Base-by-base conservation (phyloP, 129 eudicot genomes). In the Arctium minus region DNA sequence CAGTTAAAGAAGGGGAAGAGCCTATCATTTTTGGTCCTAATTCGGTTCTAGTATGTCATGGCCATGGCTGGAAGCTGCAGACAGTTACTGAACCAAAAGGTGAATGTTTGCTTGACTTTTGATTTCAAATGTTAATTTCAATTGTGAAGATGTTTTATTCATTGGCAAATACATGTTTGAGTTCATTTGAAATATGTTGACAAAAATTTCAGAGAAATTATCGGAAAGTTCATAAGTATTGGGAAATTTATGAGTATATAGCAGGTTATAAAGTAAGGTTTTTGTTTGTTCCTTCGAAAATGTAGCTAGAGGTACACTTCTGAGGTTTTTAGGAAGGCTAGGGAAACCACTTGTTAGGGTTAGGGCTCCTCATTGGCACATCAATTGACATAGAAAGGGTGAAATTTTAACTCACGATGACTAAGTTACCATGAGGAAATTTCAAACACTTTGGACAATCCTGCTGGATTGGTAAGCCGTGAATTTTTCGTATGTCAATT, bases 1-100 rank as follows among this genome's bases (percentile, higher is more conserved):
- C 97, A 0, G 93, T 87, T 80, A 95, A 95, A 86, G 88, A 84
- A 60, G 97, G 89, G 67, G 98, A 89, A 62, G 98, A 90, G 32
- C 91, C 97, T 1, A 82, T 95, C 33, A 90, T 78, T 88, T 95
- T 95, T 68, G 98, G 97, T 36, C 97, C 94, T 30, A 91, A 77
- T 79, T 89, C 97, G 0, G 33, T 90, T 73, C 96, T 92, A 9
- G 77, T 87, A 0, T 46, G 85, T 80, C 90, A 92, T 38, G 96
- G 94, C 3, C 68, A 83, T 53, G 93, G 87, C 12, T 94, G 98
- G 98, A 91, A 85, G 78, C 82, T 94, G 91, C 97, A 91, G 79
- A 91, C 94, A 1, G 97, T 89, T 56, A 42, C 86, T 50, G 95
- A 85, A 77, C 8, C 86, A 30, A 68, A 85, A 87, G 93, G 94